Percentiles rank a stretch among this genome's conserved stretches.
Evolutionary conservation across 257 asterid genomes (phyloP).

Genomic region (Solanum ossicruentum): DNA sequence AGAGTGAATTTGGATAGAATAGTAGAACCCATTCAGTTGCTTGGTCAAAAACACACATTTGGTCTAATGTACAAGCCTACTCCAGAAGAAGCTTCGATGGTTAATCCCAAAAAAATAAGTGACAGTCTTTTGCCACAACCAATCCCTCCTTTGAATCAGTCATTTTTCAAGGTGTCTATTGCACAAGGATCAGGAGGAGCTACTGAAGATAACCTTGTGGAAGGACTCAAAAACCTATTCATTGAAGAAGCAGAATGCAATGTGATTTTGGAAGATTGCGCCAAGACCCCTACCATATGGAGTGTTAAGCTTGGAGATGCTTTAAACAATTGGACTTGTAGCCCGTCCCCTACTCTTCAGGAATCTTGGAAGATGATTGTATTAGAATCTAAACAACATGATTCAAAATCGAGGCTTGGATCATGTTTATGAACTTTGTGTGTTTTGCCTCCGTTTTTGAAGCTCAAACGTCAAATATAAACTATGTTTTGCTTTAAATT

Average conservation of each 20-base stretch:
- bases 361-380: not conserved
- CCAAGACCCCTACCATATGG: not conserved
- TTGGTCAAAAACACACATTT: too few relatives aligned
- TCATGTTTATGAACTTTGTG: too few relatives aligned
- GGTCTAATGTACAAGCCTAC: not conserved
- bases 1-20: too few relatives aligned
- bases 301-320: not conserved
- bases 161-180: not conserved
- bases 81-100: not conserved
- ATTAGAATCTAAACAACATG: too few relatives aligned
- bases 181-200: not conserved
- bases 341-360: fast-evolving
- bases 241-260: not conserved
- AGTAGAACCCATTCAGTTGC: too few relatives aligned
- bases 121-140: not conserved
- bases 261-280: not conserved
- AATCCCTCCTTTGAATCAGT: not conserved
- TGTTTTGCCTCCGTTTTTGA: too few relatives aligned
- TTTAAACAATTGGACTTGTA: too few relatives aligned
- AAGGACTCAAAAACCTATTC: not conserved
- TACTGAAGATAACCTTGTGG: not conserved
- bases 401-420: too few relatives aligned
- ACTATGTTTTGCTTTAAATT: too few relatives aligned
- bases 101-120: not conserved
- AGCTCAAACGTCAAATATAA: too few relatives aligned